Evolutionary conservation across 352 stramenopile species (phyloP).

Genomic region (Phytophthora multivora): DNA sequence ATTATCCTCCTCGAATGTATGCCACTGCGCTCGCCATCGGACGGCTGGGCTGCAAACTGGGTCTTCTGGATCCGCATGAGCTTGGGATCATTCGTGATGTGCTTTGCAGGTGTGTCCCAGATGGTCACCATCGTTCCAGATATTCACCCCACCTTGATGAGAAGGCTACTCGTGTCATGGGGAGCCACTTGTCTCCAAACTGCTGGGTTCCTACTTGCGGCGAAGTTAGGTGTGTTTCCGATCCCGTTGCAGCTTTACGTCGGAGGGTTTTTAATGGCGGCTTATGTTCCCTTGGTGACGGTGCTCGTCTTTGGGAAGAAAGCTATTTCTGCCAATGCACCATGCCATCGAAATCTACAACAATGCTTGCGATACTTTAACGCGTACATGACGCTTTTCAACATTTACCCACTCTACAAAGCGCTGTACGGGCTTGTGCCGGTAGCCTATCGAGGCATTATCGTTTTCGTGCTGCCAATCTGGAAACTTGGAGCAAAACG

Average conservation of each 20-base stretch:
- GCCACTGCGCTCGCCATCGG: neutral
- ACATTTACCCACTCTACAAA: conserved; percentile 14
- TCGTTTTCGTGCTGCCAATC: neutral
- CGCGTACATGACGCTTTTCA: neutral
- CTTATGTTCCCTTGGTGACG: neutral
- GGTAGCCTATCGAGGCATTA: neutral
- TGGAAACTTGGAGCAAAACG: conserved; percentile 14
- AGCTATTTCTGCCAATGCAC: neutral
- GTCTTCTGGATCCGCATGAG: conserved; percentile 1
- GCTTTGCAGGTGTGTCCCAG: neutral
- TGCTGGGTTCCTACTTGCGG: neutral
- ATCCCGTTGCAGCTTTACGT: neutral
- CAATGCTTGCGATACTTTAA: neutral
- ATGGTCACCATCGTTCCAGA: neutral
- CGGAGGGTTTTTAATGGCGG: neutral
- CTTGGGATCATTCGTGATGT: neutral
- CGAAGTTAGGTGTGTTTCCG: neutral
- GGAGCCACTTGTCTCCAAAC: neutral
- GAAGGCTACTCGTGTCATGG: neutral
- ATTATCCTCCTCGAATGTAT: conserved; percentile 22
- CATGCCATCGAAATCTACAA: neutral
- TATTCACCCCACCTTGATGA: neutral
- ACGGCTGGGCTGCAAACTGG: neutral
- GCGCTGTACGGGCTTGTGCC: conserved; percentile 8
- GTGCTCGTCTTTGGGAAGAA: neutral